Percentiles rank a stretch among this genome's conserved stretches.
Conservation (phyloP, 2,329 filamentous ascomycete genomes). For the Aspergillus sergii region DNA sequence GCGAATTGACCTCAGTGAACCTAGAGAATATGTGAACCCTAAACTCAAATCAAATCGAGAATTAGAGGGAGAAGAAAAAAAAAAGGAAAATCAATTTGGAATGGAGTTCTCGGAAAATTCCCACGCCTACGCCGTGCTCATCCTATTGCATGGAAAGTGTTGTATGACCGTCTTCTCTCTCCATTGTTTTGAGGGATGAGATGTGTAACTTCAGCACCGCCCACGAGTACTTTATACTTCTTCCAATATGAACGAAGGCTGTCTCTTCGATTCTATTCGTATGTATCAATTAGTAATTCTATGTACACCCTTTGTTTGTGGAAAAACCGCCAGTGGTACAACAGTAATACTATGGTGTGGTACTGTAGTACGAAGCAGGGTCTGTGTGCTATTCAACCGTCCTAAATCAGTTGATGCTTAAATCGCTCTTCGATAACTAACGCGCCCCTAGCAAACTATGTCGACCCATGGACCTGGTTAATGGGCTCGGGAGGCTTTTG, state of each 20-base stretch:
- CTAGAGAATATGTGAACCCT: no score
- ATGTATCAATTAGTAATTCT: background rate
- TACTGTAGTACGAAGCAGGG: background rate
- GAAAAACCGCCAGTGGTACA: background rate
- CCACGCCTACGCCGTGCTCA: background rate
- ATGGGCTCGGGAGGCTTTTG: slow-evolving; percentile 13
- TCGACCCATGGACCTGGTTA: slow-evolving; percentile 9
- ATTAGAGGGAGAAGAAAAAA: background rate
- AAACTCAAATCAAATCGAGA: no score
- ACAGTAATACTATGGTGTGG: background rate
- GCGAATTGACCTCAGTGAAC: background rate
- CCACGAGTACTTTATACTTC: background rate
- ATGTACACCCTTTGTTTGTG: background rate
- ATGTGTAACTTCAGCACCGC: background rate
- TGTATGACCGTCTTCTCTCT: background rate
- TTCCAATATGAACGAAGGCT: background rate
- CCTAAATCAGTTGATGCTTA: background rate
- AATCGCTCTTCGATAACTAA: background rate
- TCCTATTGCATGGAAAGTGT: background rate
- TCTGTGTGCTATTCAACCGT: background rate
- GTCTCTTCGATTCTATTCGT: background rate
- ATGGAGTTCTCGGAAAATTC: background rate
- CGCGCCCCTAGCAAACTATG: background rate
- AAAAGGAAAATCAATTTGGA: background rate
- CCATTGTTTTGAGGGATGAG: background rate